Base-by-base conservation (phyloP, 2,329 filamentous ascomycete species). In the Orbilia blumenaviensis region DNA sequence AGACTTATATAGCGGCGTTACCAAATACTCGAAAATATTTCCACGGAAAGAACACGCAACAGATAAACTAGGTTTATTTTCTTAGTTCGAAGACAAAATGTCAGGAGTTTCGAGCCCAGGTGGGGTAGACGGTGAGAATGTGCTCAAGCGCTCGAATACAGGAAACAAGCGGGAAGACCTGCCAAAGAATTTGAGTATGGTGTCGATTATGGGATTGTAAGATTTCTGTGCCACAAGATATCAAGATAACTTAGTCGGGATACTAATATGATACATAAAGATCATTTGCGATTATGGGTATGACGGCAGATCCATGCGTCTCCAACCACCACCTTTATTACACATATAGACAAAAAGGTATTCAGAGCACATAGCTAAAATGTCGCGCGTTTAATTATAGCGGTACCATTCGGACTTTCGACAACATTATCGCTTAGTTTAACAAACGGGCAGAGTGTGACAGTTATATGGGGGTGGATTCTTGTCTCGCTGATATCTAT, bases 221-320 rank as follows among this genome's bases (percentile, higher is more conserved):
- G 85, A 82, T 61, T 58, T 41, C 29, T 18, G 46, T 48, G 64
- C 44, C 79, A 84, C 9, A 9, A 10, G 4, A 14, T 38, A 8
- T 23, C n/a, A n/a, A 23, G 36, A 12, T 34, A 3, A n/a, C 42
- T 16, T 8, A 8, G 2, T 2, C 25, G 32, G 60, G 18, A 25
- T 42, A 50, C 50, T 21, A 44, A 34, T 21, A 23, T 44, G 9
- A n/a, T 79, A 41, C 48, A 41, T 78, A 77, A 78, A 85, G 84
- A 78, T 91, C 89, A 48, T 92, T 92, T 81, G 90, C 90, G 61
- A 92, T 92, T 82, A 92, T 92, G 89, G 90, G 79, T 80, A 69
- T 16, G 63, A 18, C 23, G 23, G 8, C 44, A 12, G 8, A 1
- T 23, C 8, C 2, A 4, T 42, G 34, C 23, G 10, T 23, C 14